These are phyloP conservation scores for Fragaria nilgerrensis DNA, from an alignment of 306 rosid species.

Conservation along the genomic window DNA sequence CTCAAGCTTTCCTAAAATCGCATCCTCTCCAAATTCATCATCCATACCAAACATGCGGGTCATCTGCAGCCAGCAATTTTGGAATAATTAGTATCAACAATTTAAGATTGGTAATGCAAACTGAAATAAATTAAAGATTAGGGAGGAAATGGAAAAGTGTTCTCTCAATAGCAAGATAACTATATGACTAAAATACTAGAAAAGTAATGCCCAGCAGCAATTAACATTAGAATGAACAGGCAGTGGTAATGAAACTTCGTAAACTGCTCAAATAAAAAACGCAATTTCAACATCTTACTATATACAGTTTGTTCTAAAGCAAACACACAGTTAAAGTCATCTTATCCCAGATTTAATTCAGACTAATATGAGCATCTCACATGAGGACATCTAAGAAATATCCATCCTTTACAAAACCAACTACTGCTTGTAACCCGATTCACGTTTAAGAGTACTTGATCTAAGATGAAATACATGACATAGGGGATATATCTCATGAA, in stretches of 20 bases:
- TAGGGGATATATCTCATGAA: neutral
- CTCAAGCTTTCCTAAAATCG: slow-evolving; percentile 85
- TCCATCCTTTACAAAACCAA: neutral
- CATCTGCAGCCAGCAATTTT: slow-evolving; percentile 48
- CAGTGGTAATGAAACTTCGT: neutral
- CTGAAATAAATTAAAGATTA: neutral
- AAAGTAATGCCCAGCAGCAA: neutral
- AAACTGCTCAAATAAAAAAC: neutral
- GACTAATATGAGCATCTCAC: neutral
- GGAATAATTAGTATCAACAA: slow-evolving; percentile 12
- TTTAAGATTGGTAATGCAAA: neutral
- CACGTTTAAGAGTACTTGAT: neutral
- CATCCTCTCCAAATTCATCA: slow-evolving; percentile 95
- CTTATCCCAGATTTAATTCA: neutral
- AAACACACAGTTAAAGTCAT: neutral
- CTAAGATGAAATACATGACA: neutral
- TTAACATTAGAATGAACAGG: neutral
- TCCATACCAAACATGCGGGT: slow-evolving; percentile 90
- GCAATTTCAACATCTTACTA: neutral
- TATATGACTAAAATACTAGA: neutral
- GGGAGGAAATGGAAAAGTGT: neutral
- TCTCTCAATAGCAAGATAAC: neutral
- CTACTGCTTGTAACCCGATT: neutral
- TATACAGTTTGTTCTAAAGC: neutral
- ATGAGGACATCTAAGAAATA: neutral